Base-by-base conservation (phyloP, 768 basidiomycete genomes). In the Trametopsis cervina region DNA sequence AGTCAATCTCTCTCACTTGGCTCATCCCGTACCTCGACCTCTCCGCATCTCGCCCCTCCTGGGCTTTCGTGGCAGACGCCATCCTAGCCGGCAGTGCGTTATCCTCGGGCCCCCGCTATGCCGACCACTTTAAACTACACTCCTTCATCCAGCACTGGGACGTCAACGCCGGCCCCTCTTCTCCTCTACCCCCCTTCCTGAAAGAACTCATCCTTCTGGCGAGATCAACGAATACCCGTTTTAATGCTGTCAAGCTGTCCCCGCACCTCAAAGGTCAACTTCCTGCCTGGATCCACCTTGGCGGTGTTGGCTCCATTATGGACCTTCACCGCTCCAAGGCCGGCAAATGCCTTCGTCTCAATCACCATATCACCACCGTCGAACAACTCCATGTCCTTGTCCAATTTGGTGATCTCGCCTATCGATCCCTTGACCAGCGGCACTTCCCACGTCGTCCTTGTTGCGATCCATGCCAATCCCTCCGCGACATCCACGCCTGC, bases 1-100 rank as follows among this genome's bases (percentile, higher is more conserved):
- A 54, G 15, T 55, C 57, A 0, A 53, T 59, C 0, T 36, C 57
- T 1, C 9, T 59, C 0, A 44, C 23, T 1, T 57, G 57, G 56
- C 13, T 55, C 0, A 52, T 44, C 24, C 13, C 7, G 0, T 57
- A 57, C 53, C 56, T 59, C 0, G 22, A 54, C 38, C 18, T 50
- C 0, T 21, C 33, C 0, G 2, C 1, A 0, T 2, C 18, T 0
- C 35, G 51, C 2, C 53, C 49, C 0, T 9, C n/a, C 0, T 60
- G 59, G 59, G 59, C 57, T 0, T 50, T n/a, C 36, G 12, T 50
- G 0, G 27, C 47, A 0, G 57, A 60, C 13, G 1, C 17, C 0
- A 18, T 57, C 0, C 39, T 57, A 2, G 47, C 23, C 15, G 10
- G 38, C 0, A 1, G 49, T 1, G 46, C 49, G 4, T 5, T 17